phyloP scores from a whole-genome alignment of 208 protist species.

The Phytomonas francai region DNA sequence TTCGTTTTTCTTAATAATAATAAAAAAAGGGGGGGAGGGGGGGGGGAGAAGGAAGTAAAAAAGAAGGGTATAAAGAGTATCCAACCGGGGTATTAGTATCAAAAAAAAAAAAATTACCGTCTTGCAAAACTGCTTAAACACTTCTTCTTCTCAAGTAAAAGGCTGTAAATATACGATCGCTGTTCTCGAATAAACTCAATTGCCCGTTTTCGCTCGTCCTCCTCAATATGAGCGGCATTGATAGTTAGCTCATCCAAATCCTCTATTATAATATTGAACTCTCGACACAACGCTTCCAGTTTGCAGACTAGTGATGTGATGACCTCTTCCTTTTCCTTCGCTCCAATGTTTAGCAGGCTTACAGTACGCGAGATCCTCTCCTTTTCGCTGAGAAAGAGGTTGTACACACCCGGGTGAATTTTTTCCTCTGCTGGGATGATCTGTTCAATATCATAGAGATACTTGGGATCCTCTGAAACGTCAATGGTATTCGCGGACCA shows the following conservation, averaged over 20 bases:
- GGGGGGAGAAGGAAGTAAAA: not conserved
- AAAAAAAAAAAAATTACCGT: not conserved
- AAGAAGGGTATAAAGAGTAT: not conserved
- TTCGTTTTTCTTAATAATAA: not conserved
- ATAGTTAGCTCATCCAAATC: slow-evolving; percentile 66
- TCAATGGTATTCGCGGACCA: slow-evolving; percentile 46
- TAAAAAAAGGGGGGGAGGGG: too few relatives aligned
- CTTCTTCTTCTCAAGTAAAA: not conserved
- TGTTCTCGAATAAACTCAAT: slow-evolving; percentile 69
- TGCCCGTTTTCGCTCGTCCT: slow-evolving; percentile 56
- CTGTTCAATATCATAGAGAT: slow-evolving; percentile 64
- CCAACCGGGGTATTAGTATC: not conserved
- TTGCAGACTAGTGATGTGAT: slow-evolving; percentile 48
- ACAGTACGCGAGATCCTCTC: slow-evolving; percentile 56
- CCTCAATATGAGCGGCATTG: slow-evolving; percentile 53
- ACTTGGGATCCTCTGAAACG: slow-evolving; percentile 17
- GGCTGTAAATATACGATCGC: slow-evolving; percentile 15
- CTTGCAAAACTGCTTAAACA: not conserved
- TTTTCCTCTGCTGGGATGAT: slow-evolving; percentile 82
- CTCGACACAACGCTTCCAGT: slow-evolving; percentile 36
- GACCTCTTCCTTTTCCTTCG: slow-evolving; percentile 74
- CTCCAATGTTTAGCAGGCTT: slow-evolving; percentile 55
- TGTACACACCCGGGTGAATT: slow-evolving; percentile 80
- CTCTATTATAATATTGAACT: slow-evolving; percentile 62
- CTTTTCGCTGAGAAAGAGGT: slow-evolving; percentile 71